phyloP scores from a whole-genome alignment of 2,329 filamentous ascomycete species.

The Penicillium crustosum region DNA sequence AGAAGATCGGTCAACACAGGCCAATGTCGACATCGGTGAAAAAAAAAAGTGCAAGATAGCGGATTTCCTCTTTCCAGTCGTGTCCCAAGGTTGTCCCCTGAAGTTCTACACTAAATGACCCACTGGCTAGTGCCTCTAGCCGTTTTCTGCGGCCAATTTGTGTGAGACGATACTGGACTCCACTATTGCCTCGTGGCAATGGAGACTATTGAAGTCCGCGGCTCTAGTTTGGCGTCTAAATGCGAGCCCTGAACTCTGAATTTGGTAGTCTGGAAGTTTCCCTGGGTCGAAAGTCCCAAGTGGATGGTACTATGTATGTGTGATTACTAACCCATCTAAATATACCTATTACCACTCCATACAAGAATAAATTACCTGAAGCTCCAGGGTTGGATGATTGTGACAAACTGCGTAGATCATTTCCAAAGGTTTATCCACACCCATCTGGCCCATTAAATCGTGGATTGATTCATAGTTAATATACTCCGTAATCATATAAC shows the following conservation, averaged over 20 bases:
- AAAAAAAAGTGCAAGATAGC: background rate
- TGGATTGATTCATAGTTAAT: background rate
- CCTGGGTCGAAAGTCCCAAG: background rate
- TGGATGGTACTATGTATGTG: too few relatives aligned
- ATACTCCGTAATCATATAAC: background rate
- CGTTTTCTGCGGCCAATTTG: conserved; percentile 19
- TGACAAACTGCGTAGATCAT: background rate
- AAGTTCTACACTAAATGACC: conserved; percentile 20
- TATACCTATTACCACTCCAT: background rate
- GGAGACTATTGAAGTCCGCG: conserved; percentile 12
- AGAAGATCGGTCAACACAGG: background rate
- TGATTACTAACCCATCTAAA: background rate
- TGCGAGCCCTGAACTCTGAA: background rate
- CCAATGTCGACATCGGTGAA: background rate
- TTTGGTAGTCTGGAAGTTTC: background rate
- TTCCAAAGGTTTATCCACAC: background rate
- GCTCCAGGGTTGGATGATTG: background rate
- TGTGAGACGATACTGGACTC: background rate
- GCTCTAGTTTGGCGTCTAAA: background rate
- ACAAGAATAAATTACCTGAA: background rate
- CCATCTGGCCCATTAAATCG: background rate
- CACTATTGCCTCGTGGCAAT: conserved; percentile 11
- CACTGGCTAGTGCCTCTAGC: conserved; percentile 33
- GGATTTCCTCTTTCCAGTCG: background rate
- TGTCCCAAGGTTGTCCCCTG: conserved; percentile 19